A percentile compares a stretch with the other conserved stretches of the same genome.
Conservation (phyloP, 2,329 filamentous ascomycete species). For the Penicillium occitanis region DNA sequence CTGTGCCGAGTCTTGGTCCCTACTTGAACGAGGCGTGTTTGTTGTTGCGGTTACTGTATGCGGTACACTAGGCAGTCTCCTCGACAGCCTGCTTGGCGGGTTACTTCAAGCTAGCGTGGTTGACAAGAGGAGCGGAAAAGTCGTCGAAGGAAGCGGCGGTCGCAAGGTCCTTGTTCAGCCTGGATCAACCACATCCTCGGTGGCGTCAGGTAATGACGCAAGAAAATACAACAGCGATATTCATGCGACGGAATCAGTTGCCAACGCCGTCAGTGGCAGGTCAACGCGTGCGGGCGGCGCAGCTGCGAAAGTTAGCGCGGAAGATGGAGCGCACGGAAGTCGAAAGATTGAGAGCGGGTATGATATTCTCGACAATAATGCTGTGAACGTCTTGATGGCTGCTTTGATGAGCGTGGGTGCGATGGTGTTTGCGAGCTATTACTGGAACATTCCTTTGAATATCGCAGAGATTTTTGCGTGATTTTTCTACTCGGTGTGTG, state of each 20-base stretch:
- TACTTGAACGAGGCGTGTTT: slow-evolving; percentile 52
- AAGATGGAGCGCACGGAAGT: slow-evolving; percentile 52
- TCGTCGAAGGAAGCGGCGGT: slow-evolving; percentile 83
- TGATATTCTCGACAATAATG: slow-evolving; percentile 89
- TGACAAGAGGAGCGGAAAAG: slow-evolving; percentile 78
- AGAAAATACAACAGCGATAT: slow-evolving; percentile 28
- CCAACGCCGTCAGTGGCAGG: slow-evolving; percentile 31
- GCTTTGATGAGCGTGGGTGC: slow-evolving; percentile 73
- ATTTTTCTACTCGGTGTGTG: not conserved
- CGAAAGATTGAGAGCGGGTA: slow-evolving; percentile 65
- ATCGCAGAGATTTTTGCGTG: slow-evolving; percentile 11
- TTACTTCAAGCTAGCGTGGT: slow-evolving; percentile 81
- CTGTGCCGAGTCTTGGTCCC: slow-evolving; percentile 47
- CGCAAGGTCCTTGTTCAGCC: slow-evolving; percentile 51
- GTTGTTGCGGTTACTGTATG: slow-evolving; percentile 62
- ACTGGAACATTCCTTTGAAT: slow-evolving; percentile 31
- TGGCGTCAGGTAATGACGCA: slow-evolving; percentile 22
- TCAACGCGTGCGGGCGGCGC: slow-evolving; percentile 25
- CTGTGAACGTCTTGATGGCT: slow-evolving; percentile 92
- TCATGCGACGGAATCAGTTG: slow-evolving; percentile 31
- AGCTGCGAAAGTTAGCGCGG: slow-evolving; percentile 18
- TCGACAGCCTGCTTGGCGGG: slow-evolving; percentile 86
- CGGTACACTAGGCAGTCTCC: slow-evolving; percentile 74
- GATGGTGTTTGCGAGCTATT: slow-evolving; percentile 57
- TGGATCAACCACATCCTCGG: slow-evolving; percentile 29